Evolutionary conservation across 176 grass and related monocot species (phyloP).

Genomic region (Cenchrus fungigraminus): DNA sequence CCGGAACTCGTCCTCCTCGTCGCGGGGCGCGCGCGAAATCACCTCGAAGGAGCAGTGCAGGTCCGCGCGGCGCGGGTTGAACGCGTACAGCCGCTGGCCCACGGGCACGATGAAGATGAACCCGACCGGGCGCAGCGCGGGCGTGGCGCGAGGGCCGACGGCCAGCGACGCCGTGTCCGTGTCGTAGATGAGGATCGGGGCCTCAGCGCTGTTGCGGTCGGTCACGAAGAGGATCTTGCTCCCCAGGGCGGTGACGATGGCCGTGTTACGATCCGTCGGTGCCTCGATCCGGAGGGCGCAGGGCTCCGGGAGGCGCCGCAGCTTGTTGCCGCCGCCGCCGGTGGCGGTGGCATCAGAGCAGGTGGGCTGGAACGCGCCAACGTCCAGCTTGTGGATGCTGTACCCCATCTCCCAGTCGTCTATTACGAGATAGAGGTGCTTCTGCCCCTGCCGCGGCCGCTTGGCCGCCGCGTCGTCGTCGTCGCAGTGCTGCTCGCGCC

Average conservation of each 20-base stretch:
- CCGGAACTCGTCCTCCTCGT: neutral
- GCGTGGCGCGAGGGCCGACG: neutral
- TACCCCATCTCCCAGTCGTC: neutral
- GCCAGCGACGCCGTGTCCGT: conserved; percentile 1
- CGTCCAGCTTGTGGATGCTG: conserved; percentile 27
- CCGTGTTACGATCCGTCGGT: neutral
- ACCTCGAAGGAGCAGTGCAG: conserved; percentile 25
- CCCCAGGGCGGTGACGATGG: neutral
- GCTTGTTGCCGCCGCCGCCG: neutral
- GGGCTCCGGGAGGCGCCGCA: neutral
- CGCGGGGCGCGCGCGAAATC: neutral
- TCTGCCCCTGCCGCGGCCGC: neutral
- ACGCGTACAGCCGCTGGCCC: neutral
- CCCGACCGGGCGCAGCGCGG: neutral
- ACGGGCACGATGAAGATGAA: neutral
- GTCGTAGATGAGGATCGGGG: conserved; percentile 22
- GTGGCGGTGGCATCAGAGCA: no score
- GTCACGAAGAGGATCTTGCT: neutral
- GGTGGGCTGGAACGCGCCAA: neutral
- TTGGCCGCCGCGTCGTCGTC: neutral
- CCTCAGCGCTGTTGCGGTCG: neutral
- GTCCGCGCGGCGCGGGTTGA: neutral
- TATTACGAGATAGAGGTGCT: conserved; percentile 16
- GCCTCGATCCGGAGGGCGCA: conserved; percentile 5
- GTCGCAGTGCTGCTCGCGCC: neutral